phyloP scores from a whole-genome alignment of 176 grass and related monocot species.

The Areca catechu region DNA sequence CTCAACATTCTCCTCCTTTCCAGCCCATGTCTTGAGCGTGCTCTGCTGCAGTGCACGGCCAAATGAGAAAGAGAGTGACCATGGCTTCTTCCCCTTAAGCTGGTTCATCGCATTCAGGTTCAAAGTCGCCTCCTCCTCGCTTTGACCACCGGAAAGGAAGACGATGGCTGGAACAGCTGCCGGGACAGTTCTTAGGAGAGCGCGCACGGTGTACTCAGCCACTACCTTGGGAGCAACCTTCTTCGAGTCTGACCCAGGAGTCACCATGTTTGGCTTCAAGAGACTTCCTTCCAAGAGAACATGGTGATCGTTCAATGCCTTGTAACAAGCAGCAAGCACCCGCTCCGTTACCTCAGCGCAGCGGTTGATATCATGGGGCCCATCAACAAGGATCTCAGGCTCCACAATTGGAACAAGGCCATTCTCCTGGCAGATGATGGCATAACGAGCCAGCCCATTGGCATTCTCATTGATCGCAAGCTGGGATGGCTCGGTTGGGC shows the following conservation, averaged over 20 bases:
- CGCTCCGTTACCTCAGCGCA: conserved; percentile 22
- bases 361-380: conserved; percentile 13
- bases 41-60: conserved; percentile 8
- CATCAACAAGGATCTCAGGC: conserved; percentile 24
- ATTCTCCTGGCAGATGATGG: conserved; percentile 23
- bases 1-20: conserved; percentile 1
- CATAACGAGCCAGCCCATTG: conserved; percentile 15
- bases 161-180: conserved; percentile 1
- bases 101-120: conserved; percentile 9
- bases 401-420: conserved; percentile 26
- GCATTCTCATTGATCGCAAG: conserved; percentile 2
- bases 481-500: conserved; percentile 18
- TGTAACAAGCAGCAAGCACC: conserved; percentile 23
- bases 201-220: background rate
- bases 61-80: conserved; percentile 8
- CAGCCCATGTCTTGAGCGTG: background rate
- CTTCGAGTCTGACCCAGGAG: background rate
- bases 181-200: background rate
- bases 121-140: conserved; percentile 7
- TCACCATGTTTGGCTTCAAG: conserved; percentile 20
- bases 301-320: conserved; percentile 21
- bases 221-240: conserved; percentile 2
- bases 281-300: conserved; percentile 17
- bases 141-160: conserved; percentile 7
- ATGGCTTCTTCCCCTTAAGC: conserved; percentile 8